These are phyloP conservation scores for Ceriops tagal DNA, from an alignment of 345 rosid species.

Conservation along the genomic window DNA sequence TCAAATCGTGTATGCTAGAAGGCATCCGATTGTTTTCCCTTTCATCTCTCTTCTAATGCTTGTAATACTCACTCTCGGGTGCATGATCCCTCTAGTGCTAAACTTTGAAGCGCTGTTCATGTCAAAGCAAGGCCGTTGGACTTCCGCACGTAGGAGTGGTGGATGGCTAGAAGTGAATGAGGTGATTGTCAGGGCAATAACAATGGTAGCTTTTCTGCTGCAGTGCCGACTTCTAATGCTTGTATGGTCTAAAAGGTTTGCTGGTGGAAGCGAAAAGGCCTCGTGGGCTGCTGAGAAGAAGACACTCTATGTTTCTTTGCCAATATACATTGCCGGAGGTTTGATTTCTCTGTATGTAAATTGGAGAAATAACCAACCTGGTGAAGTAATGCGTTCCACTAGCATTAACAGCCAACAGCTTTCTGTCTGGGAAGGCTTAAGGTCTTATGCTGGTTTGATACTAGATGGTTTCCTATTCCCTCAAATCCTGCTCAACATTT, in stretches of 20 bases:
- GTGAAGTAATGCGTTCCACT: background rate
- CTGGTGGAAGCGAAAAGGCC: slow-evolving; percentile 16
- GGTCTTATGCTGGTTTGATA: slow-evolving; percentile 23
- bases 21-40: slow-evolving; percentile 9
- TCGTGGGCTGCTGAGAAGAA: slow-evolving; percentile 25
- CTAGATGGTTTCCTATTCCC: slow-evolving; percentile 30
- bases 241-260: slow-evolving; percentile 12
- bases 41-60: slow-evolving; percentile 28
- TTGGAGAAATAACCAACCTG: slow-evolving; percentile 5
- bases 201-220: slow-evolving; percentile 25
- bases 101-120: slow-evolving; percentile 28
- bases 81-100: slow-evolving; percentile 25
- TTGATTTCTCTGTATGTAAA: slow-evolving; percentile 17
- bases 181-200: slow-evolving; percentile 19
- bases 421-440: slow-evolving; percentile 15
- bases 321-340: slow-evolving; percentile 16
- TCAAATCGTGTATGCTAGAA: slow-evolving; percentile 24
- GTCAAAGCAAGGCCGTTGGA: background rate
- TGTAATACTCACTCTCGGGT: slow-evolving; percentile 12
- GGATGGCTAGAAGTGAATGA: slow-evolving; percentile 23
- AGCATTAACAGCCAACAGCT: background rate
- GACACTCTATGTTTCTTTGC: slow-evolving; percentile 15
- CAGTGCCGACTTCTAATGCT: slow-evolving; percentile 25
- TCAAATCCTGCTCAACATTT: slow-evolving; percentile 31
- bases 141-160: background rate